phyloP scores from a whole-genome alignment of 140 eudicot species.

The Anethum foeniculum region DNA sequence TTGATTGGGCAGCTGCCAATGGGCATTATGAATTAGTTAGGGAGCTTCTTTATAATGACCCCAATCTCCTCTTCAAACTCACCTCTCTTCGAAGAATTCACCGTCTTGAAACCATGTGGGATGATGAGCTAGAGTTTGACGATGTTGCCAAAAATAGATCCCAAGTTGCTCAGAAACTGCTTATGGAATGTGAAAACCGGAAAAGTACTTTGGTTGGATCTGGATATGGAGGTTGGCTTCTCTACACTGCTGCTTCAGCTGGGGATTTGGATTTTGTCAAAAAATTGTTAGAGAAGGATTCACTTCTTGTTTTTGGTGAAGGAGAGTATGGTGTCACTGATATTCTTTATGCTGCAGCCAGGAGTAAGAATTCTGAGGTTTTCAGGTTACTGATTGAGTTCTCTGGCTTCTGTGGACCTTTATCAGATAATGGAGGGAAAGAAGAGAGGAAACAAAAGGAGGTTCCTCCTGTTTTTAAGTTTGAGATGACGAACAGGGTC shows the following conservation, averaged over 20 bases:
- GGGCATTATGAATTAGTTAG: slow-evolving; percentile 23
- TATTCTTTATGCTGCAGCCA: slow-evolving; percentile 28
- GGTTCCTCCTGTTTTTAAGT: not conserved
- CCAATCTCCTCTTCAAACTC: slow-evolving; percentile 25
- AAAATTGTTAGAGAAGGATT: slow-evolving; percentile 16
- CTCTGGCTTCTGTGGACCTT: not conserved
- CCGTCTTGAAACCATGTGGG: slow-evolving; percentile 33
- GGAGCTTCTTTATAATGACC: slow-evolving; percentile 23
- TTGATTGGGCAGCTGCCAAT: slow-evolving; percentile 33
- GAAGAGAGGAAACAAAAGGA: not conserved
- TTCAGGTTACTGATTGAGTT: slow-evolving; percentile 19
- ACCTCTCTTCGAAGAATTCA: slow-evolving; percentile 30
- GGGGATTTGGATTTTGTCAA: slow-evolving; percentile 26
- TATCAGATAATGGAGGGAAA: not conserved
- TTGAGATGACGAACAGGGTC: slow-evolving; percentile 25
- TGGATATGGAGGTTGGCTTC: slow-evolving; percentile 33
- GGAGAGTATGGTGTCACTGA: slow-evolving; percentile 32
- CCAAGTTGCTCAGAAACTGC: slow-evolving; percentile 19
- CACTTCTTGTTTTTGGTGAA: slow-evolving; percentile 18
- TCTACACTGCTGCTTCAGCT: slow-evolving; percentile 32
- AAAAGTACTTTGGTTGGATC: slow-evolving; percentile 20
- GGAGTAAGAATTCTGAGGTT: slow-evolving; percentile 28
- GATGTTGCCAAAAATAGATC: slow-evolving; percentile 19
- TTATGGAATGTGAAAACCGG: slow-evolving; percentile 18
- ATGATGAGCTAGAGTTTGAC: slow-evolving; percentile 16